Evolutionary conservation across 1,284 basidiomycete genomes (phyloP).

Genomic region (Amylostereum chailletii): DNA sequence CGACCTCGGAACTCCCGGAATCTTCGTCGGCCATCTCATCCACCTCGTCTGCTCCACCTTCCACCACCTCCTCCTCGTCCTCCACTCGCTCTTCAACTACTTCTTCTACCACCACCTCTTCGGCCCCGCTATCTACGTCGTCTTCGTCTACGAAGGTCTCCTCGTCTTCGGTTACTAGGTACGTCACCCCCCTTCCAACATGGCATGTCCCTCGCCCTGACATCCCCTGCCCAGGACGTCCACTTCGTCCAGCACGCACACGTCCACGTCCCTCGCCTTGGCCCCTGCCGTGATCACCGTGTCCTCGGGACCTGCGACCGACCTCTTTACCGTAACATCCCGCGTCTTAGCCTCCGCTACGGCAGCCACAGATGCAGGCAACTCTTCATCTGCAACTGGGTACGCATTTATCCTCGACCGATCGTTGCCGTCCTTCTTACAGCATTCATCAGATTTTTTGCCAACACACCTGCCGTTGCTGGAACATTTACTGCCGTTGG

Average conservation of each 20-base stretch:
- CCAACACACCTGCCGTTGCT: neutral
- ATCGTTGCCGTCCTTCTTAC: neutral
- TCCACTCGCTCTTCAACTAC: neutral
- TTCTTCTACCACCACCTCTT: neutral
- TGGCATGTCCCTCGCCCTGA: neutral
- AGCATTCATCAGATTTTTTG: neutral
- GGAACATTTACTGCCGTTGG: neutral
- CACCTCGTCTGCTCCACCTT: too few relatives aligned
- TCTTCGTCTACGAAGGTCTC: neutral
- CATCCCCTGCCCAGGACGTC: neutral
- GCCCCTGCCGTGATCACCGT: neutral
- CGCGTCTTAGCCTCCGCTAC: neutral
- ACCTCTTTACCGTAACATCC: neutral
- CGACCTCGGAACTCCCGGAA: too few relatives aligned
- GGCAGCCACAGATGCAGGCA: neutral
- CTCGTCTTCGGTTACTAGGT: neutral
- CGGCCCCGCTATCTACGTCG: conserved; percentile 1
- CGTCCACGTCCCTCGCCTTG: neutral
- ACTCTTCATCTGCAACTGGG: neutral
- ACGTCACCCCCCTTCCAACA: neutral
- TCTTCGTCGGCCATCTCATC: too few relatives aligned
- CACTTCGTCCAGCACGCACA: neutral
- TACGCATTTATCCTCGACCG: neutral
- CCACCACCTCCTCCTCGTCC: too few relatives aligned
- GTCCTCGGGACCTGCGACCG: neutral